phyloP scores from a whole-genome alignment of 345 rosid genomes.

The Litchi chinensis region DNA sequence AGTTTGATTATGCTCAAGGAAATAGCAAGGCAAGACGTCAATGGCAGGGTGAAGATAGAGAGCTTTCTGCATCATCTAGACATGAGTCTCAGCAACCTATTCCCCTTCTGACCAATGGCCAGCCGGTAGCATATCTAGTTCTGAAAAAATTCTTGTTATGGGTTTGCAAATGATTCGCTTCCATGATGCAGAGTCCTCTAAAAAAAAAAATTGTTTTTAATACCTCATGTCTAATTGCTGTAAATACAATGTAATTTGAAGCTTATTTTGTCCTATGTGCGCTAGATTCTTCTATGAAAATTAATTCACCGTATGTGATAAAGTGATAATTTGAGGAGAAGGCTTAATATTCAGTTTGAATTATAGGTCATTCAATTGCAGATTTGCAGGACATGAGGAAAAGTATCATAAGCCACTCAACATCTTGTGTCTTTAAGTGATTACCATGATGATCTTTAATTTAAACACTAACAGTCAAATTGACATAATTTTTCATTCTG shows the following conservation, averaged over 20 bases:
- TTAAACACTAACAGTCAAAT: neutral
- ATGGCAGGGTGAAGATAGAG: slow-evolving; percentile 86
- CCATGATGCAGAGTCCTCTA: no score
- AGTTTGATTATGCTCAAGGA: slow-evolving; percentile 79
- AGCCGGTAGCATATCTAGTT: slow-evolving; percentile 49
- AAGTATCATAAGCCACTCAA: neutral
- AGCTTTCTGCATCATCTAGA: slow-evolving; percentile 82
- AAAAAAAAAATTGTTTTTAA: neutral
- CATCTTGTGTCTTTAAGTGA: neutral
- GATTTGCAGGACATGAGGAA: neutral
- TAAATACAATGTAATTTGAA: neutral
- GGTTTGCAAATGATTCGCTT: neutral
- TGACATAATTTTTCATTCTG: neutral
- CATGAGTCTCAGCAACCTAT: slow-evolving; percentile 90
- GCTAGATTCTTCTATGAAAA: neutral
- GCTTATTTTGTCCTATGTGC: neutral
- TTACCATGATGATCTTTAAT: neutral
- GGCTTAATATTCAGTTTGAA: neutral
- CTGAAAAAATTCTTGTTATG: neutral
- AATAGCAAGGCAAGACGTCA: slow-evolving; percentile 62
- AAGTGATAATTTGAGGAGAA: neutral
- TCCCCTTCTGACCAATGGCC: slow-evolving; percentile 93
- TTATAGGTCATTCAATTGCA: slow-evolving; percentile 1
- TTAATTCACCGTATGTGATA: neutral
- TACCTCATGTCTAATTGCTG: slow-evolving; percentile 1